Conservation (phyloP, 495 filamentous ascomycete species). For the Penicillium malachiteum region DNA sequence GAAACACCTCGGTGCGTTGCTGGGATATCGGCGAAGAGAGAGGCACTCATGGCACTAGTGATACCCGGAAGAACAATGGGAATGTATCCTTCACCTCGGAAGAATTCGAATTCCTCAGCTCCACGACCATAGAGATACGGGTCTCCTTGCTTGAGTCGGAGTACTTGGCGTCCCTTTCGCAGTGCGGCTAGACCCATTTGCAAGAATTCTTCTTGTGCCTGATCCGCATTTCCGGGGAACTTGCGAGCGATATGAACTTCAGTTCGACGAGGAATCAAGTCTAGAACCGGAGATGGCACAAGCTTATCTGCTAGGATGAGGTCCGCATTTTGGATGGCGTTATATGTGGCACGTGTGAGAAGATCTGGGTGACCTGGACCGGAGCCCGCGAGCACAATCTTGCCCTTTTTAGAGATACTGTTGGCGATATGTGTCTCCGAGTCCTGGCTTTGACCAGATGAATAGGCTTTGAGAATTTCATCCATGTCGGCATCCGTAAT, state of each 20-base stretch:
- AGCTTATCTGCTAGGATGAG: conserved; percentile 95
- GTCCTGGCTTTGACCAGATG: conserved; percentile 24
- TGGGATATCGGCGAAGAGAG: conserved; percentile 85
- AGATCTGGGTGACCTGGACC: conserved; percentile 92
- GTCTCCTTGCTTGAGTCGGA: conserved; percentile 93
- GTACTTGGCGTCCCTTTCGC: conserved; percentile 70
- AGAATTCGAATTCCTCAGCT: conserved; percentile 89
- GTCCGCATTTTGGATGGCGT: conserved; percentile 80
- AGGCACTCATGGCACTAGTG: conserved; percentile 81
- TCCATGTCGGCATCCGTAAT: conserved; percentile 80
- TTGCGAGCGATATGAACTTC: conserved; percentile 92
- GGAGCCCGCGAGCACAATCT: conserved; percentile 86
- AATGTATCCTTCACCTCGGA: conserved; percentile 65
- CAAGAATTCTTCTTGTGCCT: conserved; percentile 89
- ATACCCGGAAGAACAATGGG: conserved; percentile 84
- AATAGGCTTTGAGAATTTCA: conserved; percentile 67
- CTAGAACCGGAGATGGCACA: conserved; percentile 81
- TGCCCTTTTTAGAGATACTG: conserved; percentile 44
- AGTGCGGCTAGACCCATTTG: conserved; percentile 71
- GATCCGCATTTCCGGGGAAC: conserved; percentile 95
- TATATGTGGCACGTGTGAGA: conserved; percentile 83
- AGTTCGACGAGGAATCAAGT: conserved; percentile 86
- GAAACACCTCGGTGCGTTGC: conserved; percentile 84
- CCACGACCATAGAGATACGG: conserved; percentile 95
- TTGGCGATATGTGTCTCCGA: conserved; percentile 19